A percentile compares a stretch with the other conserved stretches of the same genome.
Conservation (phyloP, 805 yeast species). For the Monosporozyma aerobia region DNA sequence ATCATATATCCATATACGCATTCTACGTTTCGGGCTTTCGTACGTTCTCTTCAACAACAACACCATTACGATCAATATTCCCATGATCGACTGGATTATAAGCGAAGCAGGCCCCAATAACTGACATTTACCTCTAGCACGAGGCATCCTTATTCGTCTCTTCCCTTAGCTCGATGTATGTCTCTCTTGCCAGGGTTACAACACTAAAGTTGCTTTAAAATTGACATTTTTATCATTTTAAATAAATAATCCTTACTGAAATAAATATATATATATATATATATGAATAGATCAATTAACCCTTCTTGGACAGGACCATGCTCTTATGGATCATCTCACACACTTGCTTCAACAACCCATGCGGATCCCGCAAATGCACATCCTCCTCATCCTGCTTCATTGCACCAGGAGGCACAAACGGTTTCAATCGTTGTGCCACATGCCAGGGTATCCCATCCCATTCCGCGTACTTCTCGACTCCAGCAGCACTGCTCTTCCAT, state of each 20-base stretch:
- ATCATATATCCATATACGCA: slow-evolving; percentile 84
- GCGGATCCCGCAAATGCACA: slow-evolving; percentile 1
- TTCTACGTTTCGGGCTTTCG: slow-evolving; percentile 79
- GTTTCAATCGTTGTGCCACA: slow-evolving; percentile 23
- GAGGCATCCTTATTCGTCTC: background rate
- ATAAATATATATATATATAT: no score
- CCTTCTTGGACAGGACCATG: background rate
- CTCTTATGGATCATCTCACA: background rate
- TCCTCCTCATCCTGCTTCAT: background rate
- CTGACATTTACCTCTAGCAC: slow-evolving; percentile 35
- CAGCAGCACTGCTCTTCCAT: slow-evolving; percentile 32
- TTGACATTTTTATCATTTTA: no score
- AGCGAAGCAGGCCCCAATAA: slow-evolving; percentile 82
- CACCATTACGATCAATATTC: slow-evolving; percentile 64
- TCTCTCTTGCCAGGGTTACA: background rate
- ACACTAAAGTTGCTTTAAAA: no score
- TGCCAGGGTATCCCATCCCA: slow-evolving; percentile 30
- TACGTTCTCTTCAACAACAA: slow-evolving; percentile 65
- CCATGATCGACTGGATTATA: slow-evolving; percentile 65
- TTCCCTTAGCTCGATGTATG: background rate
- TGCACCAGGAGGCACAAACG: slow-evolving; percentile 27
- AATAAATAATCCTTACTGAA: no score
- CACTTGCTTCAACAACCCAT: slow-evolving; percentile 3
- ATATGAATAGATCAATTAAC: no score
- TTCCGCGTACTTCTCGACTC: slow-evolving; percentile 28